Percentiles rank a stretch among this genome's conserved stretches.
Evolutionary conservation across 352 stramenopile genomes (phyloP).

Genomic region (Phytopythium boreale): DNA sequence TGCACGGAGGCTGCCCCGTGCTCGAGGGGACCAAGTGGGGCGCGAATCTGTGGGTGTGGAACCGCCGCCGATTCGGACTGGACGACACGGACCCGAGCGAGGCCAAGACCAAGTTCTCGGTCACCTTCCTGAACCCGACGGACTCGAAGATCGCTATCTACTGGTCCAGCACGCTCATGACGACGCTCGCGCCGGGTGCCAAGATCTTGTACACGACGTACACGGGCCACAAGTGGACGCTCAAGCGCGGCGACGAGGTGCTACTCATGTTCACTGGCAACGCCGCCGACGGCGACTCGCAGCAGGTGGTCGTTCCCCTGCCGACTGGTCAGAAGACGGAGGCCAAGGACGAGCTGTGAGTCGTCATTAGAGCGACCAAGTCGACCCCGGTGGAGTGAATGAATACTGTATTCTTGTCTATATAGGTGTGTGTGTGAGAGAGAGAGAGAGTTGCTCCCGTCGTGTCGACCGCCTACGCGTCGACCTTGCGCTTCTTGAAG

Average conservation of each 20-base stretch:
- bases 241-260: conserved; percentile 51
- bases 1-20: conserved; percentile 95
- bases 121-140: conserved; percentile 73
- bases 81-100: conserved; percentile 22
- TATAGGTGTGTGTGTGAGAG: conserved; percentile 12
- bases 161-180: conserved; percentile 72
- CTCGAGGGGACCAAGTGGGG: conserved; percentile 94
- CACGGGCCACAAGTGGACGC: conserved; percentile 61
- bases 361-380: neutral
- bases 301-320: conserved; percentile 44
- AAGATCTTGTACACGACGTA: conserved; percentile 61
- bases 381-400: conserved; percentile 2
- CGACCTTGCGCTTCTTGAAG: conserved; percentile 73
- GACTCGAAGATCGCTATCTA: conserved; percentile 47
- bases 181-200: conserved; percentile 41
- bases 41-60: conserved; percentile 98
- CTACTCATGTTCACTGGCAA: conserved; percentile 53
- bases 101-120: conserved; percentile 34
- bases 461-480: conserved; percentile 1
- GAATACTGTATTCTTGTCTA: conserved; percentile 19
- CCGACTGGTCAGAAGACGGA: conserved; percentile 11
- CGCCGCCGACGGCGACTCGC: conserved; percentile 39
- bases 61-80: conserved; percentile 80
- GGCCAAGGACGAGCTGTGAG: conserved; percentile 49
- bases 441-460: neutral